Percentiles rank a stretch among this genome's conserved stretches.
Conservation (phyloP, 805 yeast genomes). For the Candida insectorum region DNA sequence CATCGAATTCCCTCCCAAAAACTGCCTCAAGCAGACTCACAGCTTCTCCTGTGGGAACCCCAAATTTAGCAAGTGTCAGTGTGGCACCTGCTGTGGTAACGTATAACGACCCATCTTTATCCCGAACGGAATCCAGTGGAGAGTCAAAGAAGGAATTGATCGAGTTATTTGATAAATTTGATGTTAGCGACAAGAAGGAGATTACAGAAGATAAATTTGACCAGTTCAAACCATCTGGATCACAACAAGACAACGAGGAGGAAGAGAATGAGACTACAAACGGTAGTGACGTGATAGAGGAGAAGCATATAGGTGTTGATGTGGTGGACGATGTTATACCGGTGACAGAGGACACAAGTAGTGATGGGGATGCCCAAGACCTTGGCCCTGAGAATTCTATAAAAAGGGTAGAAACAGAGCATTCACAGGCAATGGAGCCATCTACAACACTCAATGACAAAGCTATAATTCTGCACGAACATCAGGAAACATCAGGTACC, state of each 20-base stretch:
- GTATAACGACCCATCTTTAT: conserved; percentile 10
- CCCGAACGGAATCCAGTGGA: not conserved
- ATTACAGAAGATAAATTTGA: conserved; percentile 12
- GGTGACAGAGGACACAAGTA: not conserved
- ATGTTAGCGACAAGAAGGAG: conserved; percentile 13
- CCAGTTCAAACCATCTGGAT: conserved; percentile 2
- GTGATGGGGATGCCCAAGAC: not conserved
- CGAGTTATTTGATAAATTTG: conserved; percentile 35
- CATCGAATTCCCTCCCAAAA: not conserved
- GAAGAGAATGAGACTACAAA: not conserved
- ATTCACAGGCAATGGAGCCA: too few species aligned
- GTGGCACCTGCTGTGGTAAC: conserved; percentile 22
- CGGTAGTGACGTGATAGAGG: not conserved
- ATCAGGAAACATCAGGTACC: too few species aligned
- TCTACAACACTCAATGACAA: too few species aligned
- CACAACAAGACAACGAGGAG: not conserved
- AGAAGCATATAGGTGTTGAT: not conserved
- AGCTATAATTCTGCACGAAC: too few species aligned
- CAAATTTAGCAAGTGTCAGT: conserved; percentile 10
- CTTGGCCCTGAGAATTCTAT: too few species aligned
- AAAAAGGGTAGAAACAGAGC: too few species aligned
- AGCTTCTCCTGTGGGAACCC: not conserved
- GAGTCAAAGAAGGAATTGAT: conserved; percentile 20
- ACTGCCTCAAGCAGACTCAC: not conserved
- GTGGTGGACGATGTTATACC: not conserved